Conservation (phyloP, 2,329 filamentous ascomycete species). For the Cytospora paraplurivora region DNA sequence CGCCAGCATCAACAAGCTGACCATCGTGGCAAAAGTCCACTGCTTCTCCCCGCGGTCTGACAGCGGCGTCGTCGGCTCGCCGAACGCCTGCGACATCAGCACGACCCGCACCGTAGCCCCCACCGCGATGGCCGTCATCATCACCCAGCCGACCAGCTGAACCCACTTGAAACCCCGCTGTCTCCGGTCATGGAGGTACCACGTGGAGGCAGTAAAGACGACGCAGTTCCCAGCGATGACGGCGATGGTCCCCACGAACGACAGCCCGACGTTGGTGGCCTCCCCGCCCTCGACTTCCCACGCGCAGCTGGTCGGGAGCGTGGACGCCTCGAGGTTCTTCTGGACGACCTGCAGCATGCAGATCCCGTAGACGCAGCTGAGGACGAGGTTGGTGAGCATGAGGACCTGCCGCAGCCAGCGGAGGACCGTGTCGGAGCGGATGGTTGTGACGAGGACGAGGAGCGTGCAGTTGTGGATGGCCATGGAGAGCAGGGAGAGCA, state of each 20-base stretch:
- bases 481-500: constrained; percentile 64
- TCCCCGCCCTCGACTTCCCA: constrained; percentile 49
- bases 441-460: constrained; percentile 66
- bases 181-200: constrained; percentile 62
- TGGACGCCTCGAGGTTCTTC: constrained; percentile 48
- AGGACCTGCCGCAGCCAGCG: constrained; percentile 66
- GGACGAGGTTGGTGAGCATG: constrained; percentile 65
- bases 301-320: constrained; percentile 62
- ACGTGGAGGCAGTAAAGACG: constrained; percentile 62
- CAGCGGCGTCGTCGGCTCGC: constrained; percentile 52
- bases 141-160: constrained; percentile 54
- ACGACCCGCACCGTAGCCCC: constrained; percentile 61
- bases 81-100: constrained; percentile 62
- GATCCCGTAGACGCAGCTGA: constrained; percentile 58
- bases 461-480: constrained; percentile 67
- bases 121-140: constrained; percentile 60
- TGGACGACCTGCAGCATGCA: constrained; percentile 59
- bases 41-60: constrained; percentile 54
- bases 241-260: constrained; percentile 60
- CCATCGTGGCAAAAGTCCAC: constrained; percentile 66
- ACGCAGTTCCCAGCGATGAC: constrained; percentile 61
- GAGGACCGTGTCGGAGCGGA: constrained; percentile 67
- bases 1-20: constrained; percentile 61
- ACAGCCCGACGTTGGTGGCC: constrained; percentile 47
- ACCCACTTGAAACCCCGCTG: constrained; percentile 57